Evolutionary conservation across 768 basidiomycete genomes (phyloP), one percentile per base, ranked within the genome.

Genomic region (Polyporus arcularius): DNA sequence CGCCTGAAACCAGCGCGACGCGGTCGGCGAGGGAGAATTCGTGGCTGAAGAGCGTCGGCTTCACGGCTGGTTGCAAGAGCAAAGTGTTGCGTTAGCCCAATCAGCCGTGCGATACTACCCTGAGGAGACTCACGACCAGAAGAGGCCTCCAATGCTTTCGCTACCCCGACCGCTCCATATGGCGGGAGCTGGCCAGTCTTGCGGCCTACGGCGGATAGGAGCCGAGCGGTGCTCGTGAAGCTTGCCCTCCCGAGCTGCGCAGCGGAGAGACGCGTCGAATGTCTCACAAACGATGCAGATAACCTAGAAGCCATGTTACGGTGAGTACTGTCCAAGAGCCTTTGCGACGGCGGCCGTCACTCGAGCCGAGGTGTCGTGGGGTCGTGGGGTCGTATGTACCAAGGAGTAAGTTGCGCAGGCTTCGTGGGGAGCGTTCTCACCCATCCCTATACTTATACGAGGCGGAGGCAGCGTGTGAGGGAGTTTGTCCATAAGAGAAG

Each of bases 141-240:
- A 49, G 82, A 72, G 4, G 69, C 67, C 4, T 65, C 68, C 48
- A 84, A 67, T 3, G 87, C 88, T 11, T 85, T 86, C 12, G 75
- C 76, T 49, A 89, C 85, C 1, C 88, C 88, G 50, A 89, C 74
- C 12, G 83, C 86, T 0, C 82, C 85, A 26, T 85, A 78, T 21
- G 82, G 81, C 5, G 86, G 86, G 14, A 75, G 67, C 15, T 80
- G 38, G 54, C 70, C 70, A 3, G 66, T 65, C 46, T 64, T 65
- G 47, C 31, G 42, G 4, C 28, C 41, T 12, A 38, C 28, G 14
- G 51, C 38, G 5, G 40, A 14, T 41, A n/a, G 41, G 5, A 55
- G 46, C 4, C 57, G 53, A 21, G 57, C 62, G 12, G 62, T 58
- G 45, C 53, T 66, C n/a, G 53, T 55, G 55, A 67, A 63, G 32